phyloP scores from a whole-genome alignment of 2,329 filamentous ascomycete species.

The Neonectria punicea region DNA sequence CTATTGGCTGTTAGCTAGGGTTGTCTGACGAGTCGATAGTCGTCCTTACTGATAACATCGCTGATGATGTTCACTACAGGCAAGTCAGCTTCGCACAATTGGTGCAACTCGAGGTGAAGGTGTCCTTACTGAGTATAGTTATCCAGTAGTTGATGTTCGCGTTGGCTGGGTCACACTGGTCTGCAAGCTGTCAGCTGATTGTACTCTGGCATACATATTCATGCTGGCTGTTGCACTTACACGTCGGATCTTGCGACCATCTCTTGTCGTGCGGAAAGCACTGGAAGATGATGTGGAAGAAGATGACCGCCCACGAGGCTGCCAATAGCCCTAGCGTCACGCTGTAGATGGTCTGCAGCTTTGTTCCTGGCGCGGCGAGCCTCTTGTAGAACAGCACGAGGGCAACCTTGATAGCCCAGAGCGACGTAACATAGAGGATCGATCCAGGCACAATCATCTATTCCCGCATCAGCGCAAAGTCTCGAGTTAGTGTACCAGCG shows the following conservation, averaged over 20 bases:
- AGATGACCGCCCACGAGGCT: constrained; percentile 47
- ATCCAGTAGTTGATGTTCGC: constrained; percentile 38
- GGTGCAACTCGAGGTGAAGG: accelerated
- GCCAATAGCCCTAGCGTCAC: constrained; percentile 45
- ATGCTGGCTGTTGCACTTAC: constrained; percentile 18
- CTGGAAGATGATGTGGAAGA: constrained; percentile 53
- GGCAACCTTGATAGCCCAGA: constrained; percentile 55
- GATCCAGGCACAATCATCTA: constrained; percentile 55
- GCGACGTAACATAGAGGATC: constrained; percentile 51
- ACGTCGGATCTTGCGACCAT: constrained; percentile 44
- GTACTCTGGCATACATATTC: background rate
- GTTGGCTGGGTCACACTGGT: constrained; percentile 33
- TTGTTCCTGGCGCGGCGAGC: constrained; percentile 49
- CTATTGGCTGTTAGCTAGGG: constrained; percentile 26
- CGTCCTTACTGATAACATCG: constrained; percentile 33
- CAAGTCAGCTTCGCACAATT: background rate
- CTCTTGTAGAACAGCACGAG: constrained; percentile 55
- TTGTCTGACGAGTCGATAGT: accelerated
- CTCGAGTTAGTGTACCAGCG: too few relatives aligned
- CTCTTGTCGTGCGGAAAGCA: constrained; percentile 49
- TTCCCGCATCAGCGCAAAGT: background rate
- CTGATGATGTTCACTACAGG: constrained; percentile 34
- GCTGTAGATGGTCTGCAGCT: constrained; percentile 51
- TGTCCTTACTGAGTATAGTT: constrained; percentile 32
- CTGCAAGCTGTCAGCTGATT: constrained; percentile 16